Evolutionary conservation across 202 grass and related monocot species (phyloP), one percentile per base, ranked within the genome.

Genomic region (Musa balbisiana): DNA sequence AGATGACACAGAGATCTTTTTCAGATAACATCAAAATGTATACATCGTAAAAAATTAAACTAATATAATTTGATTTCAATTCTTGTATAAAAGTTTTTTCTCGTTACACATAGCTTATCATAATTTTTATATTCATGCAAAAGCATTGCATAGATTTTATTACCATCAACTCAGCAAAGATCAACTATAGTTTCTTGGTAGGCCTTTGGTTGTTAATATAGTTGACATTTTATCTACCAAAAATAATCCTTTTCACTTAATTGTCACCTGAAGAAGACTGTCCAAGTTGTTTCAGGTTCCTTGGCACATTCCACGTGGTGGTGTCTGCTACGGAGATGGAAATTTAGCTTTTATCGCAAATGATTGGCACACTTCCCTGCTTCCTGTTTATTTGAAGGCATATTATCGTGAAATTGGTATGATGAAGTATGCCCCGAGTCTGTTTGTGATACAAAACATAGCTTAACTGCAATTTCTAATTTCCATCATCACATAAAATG

Each of bases 361-460:
- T 82, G 94, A 98, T 82, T 98, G 91, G 94, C 91, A 91, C 76
- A 91, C 91, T 56, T 71, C 87, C 52, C 79, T 98, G 4, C 81
- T 98, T 22, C 88, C 94, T 70, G 87, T 93, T 85, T 98, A 93
- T 88, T 82, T 98, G 76, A 91, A 92, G 79, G 87, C 91, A 73
- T 98, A 93, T 82, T 93, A 93, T 73, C 88, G 64, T 64, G 87
- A 98, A 69, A 81, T 91, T 64, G 88, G 91, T 66, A 84, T 88
- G 70, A 93, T 98, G 94, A 83, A 72, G 68, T 98, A 98, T 91
- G 85, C 81, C 33, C 77, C 88, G 76, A 91, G 83, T 69, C 85
- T 93, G 74, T 83, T 93, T 52, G 94, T 98, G 67, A 88, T 93
- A 86, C 94, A 98, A 87, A 98, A 98, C 74, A 93, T 98, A 80